Conservation (phyloP, 352 stramenopile genomes). For the Globisporangium nodosum region DNA sequence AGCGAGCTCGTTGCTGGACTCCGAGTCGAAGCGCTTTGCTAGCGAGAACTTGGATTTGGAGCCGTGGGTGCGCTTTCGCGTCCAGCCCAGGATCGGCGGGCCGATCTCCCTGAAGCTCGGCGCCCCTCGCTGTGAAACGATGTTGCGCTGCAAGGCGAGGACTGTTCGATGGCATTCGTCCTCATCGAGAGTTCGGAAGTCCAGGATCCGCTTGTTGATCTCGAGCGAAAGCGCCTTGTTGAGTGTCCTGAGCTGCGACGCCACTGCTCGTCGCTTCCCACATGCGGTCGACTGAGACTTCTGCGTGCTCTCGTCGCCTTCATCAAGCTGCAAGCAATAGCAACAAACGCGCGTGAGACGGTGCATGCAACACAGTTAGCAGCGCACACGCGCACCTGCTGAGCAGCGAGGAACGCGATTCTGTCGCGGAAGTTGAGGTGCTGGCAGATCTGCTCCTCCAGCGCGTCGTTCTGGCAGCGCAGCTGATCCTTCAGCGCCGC, state of each 20-base stretch:
- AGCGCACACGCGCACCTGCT: slow-evolving; percentile 9
- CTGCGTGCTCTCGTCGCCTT: no score
- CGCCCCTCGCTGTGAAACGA: slow-evolving; percentile 15
- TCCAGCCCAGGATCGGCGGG: slow-evolving; percentile 24
- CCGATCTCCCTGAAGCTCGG: slow-evolving; percentile 16
- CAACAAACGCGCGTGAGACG: no score
- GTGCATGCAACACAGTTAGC: no score
- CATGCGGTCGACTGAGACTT: no score
- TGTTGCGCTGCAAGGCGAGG: slow-evolving; percentile 6
- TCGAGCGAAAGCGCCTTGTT: not conserved
- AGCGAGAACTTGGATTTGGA: slow-evolving; percentile 22
- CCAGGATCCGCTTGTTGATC: not conserved
- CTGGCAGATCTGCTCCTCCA: slow-evolving; percentile 21
- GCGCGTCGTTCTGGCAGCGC: slow-evolving; percentile 15
- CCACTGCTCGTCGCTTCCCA: no score
- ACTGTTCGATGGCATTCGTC: slow-evolving; percentile 21
- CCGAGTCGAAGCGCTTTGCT: slow-evolving; percentile 18
- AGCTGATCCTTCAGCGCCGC: slow-evolving; percentile 23
- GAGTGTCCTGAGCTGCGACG: no score
- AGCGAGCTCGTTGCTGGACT: slow-evolving; percentile 13
- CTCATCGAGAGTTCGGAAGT: slow-evolving; percentile 8
- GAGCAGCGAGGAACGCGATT: slow-evolving; percentile 13
- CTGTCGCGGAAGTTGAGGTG: slow-evolving; percentile 25
- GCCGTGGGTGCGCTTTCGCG: slow-evolving; percentile 25
- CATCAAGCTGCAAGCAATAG: not conserved